A percentile compares a stretch with the other conserved stretches of the same genome.
These are phyloP conservation scores for Malbranchea cinnamomea DNA, from an alignment of 2,329 filamentous ascomycete species.

Conservation along the genomic window DNA sequence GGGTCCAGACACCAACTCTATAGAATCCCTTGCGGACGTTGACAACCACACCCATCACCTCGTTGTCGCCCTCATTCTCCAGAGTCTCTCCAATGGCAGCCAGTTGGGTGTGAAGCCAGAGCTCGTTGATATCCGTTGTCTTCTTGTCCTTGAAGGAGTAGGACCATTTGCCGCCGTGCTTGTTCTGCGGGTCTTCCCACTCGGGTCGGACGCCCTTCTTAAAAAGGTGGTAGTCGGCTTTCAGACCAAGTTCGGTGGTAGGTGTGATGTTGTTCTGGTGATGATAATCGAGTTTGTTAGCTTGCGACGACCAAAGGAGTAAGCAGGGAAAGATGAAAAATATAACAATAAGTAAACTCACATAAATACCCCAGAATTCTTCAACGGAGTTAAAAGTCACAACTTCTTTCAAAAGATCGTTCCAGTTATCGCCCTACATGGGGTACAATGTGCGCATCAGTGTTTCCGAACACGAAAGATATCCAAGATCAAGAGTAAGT, in stretches of 20 bases:
- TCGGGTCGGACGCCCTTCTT: constrained; percentile 93
- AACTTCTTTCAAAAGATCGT: constrained; percentile 92
- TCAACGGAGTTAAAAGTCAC: constrained; percentile 98
- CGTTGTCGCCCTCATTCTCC: constrained; percentile 80
- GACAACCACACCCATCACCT: constrained; percentile 98
- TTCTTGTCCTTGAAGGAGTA: constrained; percentile 97
- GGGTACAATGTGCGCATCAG: constrained; percentile 9
- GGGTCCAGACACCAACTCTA: constrained; percentile 94
- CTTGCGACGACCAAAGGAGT: not conserved
- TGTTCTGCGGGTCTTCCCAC: constrained; percentile 98
- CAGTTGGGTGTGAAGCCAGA: constrained; percentile 96
- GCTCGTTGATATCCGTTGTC: constrained; percentile 75
- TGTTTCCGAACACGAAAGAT: not conserved
- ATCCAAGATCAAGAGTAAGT: not conserved
- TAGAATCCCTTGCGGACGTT: constrained; percentile 98
- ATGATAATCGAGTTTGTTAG: constrained; percentile 4
- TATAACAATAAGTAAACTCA: constrained; percentile 36
- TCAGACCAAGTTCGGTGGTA: constrained; percentile 86
- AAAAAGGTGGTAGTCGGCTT: constrained; percentile 99
- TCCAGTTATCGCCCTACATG: constrained; percentile 86
- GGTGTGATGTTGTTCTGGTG: constrained; percentile 92
- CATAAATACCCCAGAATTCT: constrained; percentile 99
- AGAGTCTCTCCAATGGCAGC: constrained; percentile 94
- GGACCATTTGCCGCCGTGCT: constrained; percentile 98
- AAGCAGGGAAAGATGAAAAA: not conserved